Conservation (phyloP, 345 rosid genomes). For the Euphorbia tirucalli region DNA sequence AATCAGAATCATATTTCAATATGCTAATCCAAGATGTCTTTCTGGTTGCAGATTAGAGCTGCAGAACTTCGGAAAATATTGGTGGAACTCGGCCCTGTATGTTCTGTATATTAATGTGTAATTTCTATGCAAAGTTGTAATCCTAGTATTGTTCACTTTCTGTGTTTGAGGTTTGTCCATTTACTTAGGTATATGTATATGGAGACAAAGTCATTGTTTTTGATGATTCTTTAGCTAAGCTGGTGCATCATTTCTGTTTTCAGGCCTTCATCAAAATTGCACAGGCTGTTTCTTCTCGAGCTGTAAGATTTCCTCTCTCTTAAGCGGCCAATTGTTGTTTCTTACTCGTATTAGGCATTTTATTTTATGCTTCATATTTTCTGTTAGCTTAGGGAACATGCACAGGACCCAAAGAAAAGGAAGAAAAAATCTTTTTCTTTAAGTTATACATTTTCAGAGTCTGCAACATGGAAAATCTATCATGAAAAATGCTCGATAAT, state of each 20-base stretch:
- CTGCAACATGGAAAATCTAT: no score
- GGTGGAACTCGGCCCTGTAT: slow-evolving; percentile 88
- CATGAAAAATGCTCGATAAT: no score
- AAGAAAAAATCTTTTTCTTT: no score
- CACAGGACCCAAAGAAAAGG: no score
- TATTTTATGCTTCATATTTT: no score
- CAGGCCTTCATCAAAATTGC: slow-evolving; percentile 92
- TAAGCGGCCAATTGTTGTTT: not conserved
- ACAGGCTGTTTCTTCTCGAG: slow-evolving; percentile 90
- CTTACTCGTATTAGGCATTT: not conserved
- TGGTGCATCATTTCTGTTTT: slow-evolving; percentile 17
- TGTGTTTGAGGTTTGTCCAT: no score
- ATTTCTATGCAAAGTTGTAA: not conserved
- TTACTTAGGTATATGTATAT: not conserved
- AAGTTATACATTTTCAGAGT: no score
- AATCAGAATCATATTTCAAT: not conserved
- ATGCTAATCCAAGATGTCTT: not conserved
- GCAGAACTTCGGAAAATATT: slow-evolving; percentile 78
- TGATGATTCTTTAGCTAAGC: not conserved
- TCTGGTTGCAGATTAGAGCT: slow-evolving; percentile 68
- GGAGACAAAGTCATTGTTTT: not conserved
- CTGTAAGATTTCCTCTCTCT: slow-evolving; percentile 49
- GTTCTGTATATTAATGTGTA: slow-evolving; percentile 7
- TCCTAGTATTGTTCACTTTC: not conserved
- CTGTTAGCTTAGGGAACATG: no score